These are phyloP conservation scores for Lolium perenne DNA, from an alignment of 176 grass and related monocot genomes.

Conservation along the genomic window DNA sequence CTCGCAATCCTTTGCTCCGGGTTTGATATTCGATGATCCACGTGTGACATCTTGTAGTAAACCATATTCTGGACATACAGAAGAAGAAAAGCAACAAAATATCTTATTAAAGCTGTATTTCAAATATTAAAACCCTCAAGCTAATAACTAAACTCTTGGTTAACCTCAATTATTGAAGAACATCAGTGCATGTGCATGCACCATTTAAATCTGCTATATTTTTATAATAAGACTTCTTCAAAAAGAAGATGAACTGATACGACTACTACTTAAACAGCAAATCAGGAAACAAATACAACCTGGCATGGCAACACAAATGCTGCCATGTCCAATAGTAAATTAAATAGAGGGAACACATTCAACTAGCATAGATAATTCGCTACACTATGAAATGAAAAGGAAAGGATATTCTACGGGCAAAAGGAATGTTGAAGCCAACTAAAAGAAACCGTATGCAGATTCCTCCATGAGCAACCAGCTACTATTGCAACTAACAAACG, in stretches of 20 bases:
- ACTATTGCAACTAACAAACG: neutral
- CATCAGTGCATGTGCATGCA: constrained; percentile 16
- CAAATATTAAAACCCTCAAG: neutral
- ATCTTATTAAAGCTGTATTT: constrained; percentile 35
- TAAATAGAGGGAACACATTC: neutral
- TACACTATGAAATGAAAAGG: constrained; percentile 2
- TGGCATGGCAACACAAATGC: constrained; percentile 33
- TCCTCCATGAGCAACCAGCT: neutral
- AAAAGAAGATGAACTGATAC: constrained; percentile 12
- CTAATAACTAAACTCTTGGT: constrained; percentile 13
- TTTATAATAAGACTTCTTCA: constrained; percentile 28
- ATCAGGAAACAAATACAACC: constrained; percentile 31
- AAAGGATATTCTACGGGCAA: neutral
- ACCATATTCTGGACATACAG: constrained; percentile 89
- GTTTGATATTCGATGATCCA: constrained; percentile 87
- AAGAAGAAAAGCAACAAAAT: constrained; percentile 30
- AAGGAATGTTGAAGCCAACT: constrained; percentile 16
- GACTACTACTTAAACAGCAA: constrained; percentile 7
- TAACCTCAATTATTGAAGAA: constrained; percentile 5
- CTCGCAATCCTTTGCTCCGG: constrained; percentile 97
- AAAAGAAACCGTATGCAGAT: neutral
- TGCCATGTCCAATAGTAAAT: neutral
- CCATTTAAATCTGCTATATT: constrained; percentile 26
- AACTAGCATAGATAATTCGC: constrained; percentile 11
- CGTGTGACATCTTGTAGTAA: constrained; percentile 99